Conservation (phyloP, 345 rosid genomes). For the Eucalyptus virginea region DNA sequence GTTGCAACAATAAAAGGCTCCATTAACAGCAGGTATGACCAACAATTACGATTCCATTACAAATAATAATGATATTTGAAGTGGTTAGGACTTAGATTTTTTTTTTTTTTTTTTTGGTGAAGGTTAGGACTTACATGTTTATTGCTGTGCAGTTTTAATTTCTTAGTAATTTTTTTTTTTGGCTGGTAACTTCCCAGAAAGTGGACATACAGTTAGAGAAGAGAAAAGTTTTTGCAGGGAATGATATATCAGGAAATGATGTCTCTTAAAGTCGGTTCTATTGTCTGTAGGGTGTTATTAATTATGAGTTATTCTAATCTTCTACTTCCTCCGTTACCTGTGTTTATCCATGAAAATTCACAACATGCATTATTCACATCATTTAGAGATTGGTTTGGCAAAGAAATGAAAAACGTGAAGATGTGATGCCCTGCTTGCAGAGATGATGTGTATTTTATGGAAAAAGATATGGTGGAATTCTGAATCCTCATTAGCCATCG, state of each 20-base stretch:
- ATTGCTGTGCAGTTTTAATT: neutral
- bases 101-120: too few species aligned
- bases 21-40: constrained; percentile 53
- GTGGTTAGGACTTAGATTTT: neutral
- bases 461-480: neutral
- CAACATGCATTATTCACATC: neutral
- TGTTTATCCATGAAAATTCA: neutral
- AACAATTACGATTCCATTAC: neutral
- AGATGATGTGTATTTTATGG: neutral
- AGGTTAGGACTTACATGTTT: neutral
- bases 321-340: neutral
- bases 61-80: neutral
- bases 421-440: neutral
- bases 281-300: neutral
- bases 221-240: neutral
- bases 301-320: neutral
- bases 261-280: neutral
- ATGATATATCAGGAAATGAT: neutral
- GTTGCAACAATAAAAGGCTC: constrained; percentile 65
- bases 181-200: neutral
- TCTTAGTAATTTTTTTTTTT: neutral
- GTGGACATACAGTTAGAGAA: neutral
- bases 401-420: neutral
- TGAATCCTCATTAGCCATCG: neutral
- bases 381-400: neutral